These are phyloP conservation scores for Aspergillus nomiae DNA, from an alignment of 2,329 filamentous ascomycete species.

Conservation along the genomic window DNA sequence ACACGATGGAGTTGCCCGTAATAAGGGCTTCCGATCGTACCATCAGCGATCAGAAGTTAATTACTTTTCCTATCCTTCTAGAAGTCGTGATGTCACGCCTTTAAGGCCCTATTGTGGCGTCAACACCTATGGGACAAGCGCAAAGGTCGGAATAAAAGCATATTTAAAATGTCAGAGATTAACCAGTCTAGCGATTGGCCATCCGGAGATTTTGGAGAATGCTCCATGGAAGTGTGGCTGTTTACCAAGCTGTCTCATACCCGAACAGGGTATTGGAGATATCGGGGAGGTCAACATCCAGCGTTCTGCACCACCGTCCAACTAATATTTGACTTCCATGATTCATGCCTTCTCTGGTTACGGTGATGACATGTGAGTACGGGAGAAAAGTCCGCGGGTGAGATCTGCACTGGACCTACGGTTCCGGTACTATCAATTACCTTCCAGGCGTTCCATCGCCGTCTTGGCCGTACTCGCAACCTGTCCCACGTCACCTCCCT, in stretches of 20 bases:
- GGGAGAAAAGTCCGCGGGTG: neutral
- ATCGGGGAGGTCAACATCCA: neutral
- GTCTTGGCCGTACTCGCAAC: neutral
- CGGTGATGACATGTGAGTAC: neutral
- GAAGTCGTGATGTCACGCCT: neutral
- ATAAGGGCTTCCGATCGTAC: neutral
- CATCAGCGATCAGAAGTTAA: neutral
- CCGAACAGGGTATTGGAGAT: neutral
- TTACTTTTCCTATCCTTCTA: neutral
- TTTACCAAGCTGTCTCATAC: neutral
- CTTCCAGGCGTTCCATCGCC: slow-evolving; percentile 5
- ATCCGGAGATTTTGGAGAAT: neutral
- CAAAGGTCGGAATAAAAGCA: neutral
- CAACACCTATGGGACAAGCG: neutral
- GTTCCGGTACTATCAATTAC: neutral
- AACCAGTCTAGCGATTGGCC: neutral
- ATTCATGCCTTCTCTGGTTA: neutral
- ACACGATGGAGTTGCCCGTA: neutral
- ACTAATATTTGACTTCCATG: neutral
- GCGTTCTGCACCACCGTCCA: neutral
- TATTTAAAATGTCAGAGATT: neutral
- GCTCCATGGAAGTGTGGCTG: neutral
- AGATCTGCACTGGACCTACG: neutral
- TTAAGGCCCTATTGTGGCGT: neutral
- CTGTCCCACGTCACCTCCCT: neutral